Percentiles rank a stretch among this genome's conserved stretches.
Conservation (phyloP, 768 basidiomycete species). For the Termitomyces sp. region DNA sequence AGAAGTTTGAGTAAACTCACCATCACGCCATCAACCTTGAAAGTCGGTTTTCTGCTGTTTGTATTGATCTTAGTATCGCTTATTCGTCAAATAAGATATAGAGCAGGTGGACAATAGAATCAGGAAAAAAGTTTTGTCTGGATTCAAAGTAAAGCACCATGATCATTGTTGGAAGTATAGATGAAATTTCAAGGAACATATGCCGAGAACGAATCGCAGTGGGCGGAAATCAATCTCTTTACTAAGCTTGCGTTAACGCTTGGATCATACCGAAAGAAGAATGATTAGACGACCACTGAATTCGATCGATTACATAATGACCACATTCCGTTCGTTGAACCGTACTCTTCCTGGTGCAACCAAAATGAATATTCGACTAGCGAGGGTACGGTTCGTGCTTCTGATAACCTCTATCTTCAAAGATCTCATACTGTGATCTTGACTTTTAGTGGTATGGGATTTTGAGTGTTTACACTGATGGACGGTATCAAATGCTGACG, state of each 20-base stretch:
- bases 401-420: conserved; percentile 2
- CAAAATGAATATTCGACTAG: conserved; percentile 45
- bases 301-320: neutral
- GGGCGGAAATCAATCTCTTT: neutral
- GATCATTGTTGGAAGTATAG: neutral
- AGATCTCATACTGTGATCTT: neutral
- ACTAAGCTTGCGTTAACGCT: neutral
- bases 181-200: neutral
- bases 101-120: neutral
- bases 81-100: neutral
- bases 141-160: neutral
- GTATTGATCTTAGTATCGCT: neutral
- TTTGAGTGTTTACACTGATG: neutral
- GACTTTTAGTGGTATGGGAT: neutral
- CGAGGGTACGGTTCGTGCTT: conserved; percentile 28
- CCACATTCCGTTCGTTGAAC: neutral
- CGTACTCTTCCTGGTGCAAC: neutral
- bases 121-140: neutral
- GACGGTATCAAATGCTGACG: neutral
- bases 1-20: neutral
- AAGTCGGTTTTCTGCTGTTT: neutral
- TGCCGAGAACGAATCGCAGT: neutral
- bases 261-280: neutral
- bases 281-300: neutral
- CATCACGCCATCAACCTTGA: neutral